Evolutionary conservation across 495 filamentous ascomycete genomes (phyloP).

Genomic region (Xeromyces bisporus): DNA sequence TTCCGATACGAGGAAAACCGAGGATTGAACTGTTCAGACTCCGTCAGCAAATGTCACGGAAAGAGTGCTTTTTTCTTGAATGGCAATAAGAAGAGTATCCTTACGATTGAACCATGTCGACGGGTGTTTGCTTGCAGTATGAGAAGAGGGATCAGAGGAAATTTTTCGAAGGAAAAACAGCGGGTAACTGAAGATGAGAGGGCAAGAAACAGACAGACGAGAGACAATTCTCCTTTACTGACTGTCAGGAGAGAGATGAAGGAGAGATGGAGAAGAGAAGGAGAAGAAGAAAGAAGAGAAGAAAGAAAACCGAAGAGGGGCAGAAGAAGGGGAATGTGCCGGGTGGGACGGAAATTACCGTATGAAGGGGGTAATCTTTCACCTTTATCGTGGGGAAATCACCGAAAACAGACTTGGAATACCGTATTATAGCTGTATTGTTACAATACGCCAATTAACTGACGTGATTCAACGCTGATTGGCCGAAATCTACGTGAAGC

Average conservation of each 20-base stretch:
- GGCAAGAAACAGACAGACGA: slow-evolving; percentile 1
- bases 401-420: too few species aligned
- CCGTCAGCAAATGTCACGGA: neutral
- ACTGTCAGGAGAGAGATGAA: neutral
- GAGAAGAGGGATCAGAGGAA: slow-evolving; percentile 1
- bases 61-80: neutral
- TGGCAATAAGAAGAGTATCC: slow-evolving; percentile 7
- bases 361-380: too few species aligned
- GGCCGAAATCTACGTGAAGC: too few species aligned
- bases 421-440: too few species aligned
- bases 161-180: too few species aligned
- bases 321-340: slow-evolving; percentile 8
- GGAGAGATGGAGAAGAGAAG: slow-evolving; percentile 3
- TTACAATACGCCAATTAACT: too few species aligned
- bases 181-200: too few species aligned
- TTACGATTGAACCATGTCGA: slow-evolving; percentile 71
- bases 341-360: slow-evolving; percentile 6
- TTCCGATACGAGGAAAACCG: slow-evolving; percentile 89
- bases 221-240: neutral
- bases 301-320: slow-evolving; percentile 4
- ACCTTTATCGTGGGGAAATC: too few species aligned
- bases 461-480: too few species aligned
- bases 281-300: slow-evolving; percentile 4
- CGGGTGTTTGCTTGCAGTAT: slow-evolving; percentile 14
- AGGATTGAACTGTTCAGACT: slow-evolving; percentile 47